phyloP scores from a whole-genome alignment of 176 grass and related monocot genomes.

The Avena sativa region DNA sequence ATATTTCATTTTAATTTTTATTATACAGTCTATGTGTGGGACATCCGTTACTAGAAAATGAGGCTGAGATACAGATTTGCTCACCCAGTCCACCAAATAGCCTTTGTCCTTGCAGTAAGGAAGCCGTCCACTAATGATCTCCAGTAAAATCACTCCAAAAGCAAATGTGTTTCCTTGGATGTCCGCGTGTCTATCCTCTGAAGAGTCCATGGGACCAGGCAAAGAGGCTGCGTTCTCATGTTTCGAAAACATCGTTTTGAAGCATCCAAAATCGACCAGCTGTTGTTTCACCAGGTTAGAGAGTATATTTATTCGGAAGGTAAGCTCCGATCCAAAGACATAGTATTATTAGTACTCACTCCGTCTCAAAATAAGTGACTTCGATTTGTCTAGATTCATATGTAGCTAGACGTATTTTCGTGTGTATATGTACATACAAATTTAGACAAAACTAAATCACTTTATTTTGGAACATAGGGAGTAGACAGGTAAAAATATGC shows the following conservation, averaged over 20 bases:
- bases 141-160: conserved; percentile 87
- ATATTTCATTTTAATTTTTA: neutral
- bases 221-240: conserved; percentile 60
- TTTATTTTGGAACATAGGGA: neutral
- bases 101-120: conserved; percentile 90
- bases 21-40: neutral
- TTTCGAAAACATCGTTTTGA: conserved; percentile 71
- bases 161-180: conserved; percentile 78
- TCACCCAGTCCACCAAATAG: conserved; percentile 84
- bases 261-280: conserved; percentile 94
- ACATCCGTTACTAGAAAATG: neutral
- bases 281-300: conserved; percentile 38
- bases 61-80: neutral
- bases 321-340: neutral
- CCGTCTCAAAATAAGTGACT: too few species aligned
- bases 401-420: too few species aligned
- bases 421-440: too few species aligned
- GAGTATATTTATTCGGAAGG: neutral
- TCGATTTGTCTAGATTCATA: too few species aligned
- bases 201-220: conserved; percentile 42
- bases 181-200: conserved; percentile 62
- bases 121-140: conserved; percentile 87
- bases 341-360: too few species aligned
- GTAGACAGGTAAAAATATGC: neutral
- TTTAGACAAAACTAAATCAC: too few species aligned